Conservation (phyloP, 2,329 filamentous ascomycete species). For the Fusarium chaquense region DNA sequence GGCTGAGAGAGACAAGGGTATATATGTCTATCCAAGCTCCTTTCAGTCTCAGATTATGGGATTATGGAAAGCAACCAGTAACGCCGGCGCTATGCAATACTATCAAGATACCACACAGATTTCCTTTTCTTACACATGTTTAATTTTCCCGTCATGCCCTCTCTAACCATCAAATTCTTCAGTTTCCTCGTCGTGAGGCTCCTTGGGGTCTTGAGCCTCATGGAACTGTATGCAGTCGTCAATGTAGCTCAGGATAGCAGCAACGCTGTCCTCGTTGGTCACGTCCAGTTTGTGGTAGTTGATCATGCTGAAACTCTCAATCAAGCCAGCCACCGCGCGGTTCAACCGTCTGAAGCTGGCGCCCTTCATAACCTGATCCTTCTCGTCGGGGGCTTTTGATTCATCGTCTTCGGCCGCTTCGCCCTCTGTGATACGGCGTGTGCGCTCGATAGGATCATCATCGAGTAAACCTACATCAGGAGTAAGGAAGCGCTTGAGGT, state of each 20-base stretch:
- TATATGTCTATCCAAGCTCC: slow-evolving; percentile 33
- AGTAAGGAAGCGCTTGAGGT: slow-evolving; percentile 89
- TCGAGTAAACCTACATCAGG: slow-evolving; percentile 86
- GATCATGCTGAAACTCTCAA: slow-evolving; percentile 98
- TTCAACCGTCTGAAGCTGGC: slow-evolving; percentile 86
- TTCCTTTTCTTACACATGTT: slow-evolving; percentile 20
- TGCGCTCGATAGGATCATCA: slow-evolving; percentile 74
- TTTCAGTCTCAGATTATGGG: slow-evolving; percentile 34
- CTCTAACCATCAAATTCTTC: slow-evolving; percentile 52
- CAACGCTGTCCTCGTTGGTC: slow-evolving; percentile 92
- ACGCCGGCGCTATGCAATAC: slow-evolving; percentile 51
- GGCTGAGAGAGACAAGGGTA: slow-evolving; percentile 20
- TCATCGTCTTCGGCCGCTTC: slow-evolving; percentile 63
- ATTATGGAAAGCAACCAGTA: slow-evolving; percentile 41
- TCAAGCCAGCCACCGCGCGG: slow-evolving; percentile 86
- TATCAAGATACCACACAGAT: slow-evolving; percentile 37
- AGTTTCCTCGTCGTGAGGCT: slow-evolving; percentile 73
- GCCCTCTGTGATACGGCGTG: slow-evolving; percentile 55
- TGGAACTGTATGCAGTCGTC: slow-evolving; percentile 95
- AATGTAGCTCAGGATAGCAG: slow-evolving; percentile 86
- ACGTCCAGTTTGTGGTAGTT: slow-evolving; percentile 92
- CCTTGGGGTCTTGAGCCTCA: slow-evolving; percentile 90
- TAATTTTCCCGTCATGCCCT: slow-evolving; percentile 8
- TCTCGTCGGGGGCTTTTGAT: slow-evolving; percentile 71
- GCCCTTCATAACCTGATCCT: slow-evolving; percentile 80